Conservation (phyloP, 352 stramenopile genomes). For the Lagenidium giganteum region DNA sequence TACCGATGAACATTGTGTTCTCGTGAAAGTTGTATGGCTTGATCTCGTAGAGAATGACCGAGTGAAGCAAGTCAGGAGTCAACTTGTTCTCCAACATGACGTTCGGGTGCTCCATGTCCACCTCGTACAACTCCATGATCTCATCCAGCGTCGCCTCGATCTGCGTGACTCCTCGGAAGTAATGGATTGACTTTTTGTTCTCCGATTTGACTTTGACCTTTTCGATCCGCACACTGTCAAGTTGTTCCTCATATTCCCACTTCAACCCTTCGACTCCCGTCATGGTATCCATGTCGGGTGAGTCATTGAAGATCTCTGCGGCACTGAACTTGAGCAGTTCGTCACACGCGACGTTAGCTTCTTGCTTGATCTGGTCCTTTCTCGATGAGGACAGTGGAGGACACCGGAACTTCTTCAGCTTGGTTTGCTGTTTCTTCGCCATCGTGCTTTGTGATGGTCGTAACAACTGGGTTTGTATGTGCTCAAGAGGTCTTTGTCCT, state of each 20-base stretch:
- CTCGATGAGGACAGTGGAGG: conserved; percentile 53
- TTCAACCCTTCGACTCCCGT: conserved; percentile 34
- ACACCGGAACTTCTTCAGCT: conserved; percentile 78
- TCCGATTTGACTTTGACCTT: conserved; percentile 69
- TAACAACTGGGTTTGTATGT: too few species aligned
- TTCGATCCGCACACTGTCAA: conserved; percentile 67
- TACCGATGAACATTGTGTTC: conserved; percentile 63
- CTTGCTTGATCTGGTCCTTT: conserved; percentile 60
- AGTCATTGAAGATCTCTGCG: conserved; percentile 29
- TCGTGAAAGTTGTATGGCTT: conserved; percentile 43
- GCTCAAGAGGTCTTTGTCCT: too few species aligned
- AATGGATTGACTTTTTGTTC: conserved; percentile 55
- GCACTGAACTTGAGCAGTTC: conserved; percentile 73
- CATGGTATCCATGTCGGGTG: not conserved
- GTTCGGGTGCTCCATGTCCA: conserved; percentile 69
- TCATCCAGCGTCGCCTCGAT: conserved; percentile 64
- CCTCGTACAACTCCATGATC: conserved; percentile 67
- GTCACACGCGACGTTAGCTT: conserved; percentile 72
- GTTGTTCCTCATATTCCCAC: conserved; percentile 71
- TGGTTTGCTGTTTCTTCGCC: conserved; percentile 42
- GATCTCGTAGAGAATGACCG: conserved; percentile 76
- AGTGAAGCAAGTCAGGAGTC: conserved; percentile 68
- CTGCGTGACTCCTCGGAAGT: conserved; percentile 66
- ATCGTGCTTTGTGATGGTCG: conserved; percentile 12
- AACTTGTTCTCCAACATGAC: conserved; percentile 73